Conservation (phyloP, 1,284 basidiomycete species). For the Xerocomus tenax region DNA sequence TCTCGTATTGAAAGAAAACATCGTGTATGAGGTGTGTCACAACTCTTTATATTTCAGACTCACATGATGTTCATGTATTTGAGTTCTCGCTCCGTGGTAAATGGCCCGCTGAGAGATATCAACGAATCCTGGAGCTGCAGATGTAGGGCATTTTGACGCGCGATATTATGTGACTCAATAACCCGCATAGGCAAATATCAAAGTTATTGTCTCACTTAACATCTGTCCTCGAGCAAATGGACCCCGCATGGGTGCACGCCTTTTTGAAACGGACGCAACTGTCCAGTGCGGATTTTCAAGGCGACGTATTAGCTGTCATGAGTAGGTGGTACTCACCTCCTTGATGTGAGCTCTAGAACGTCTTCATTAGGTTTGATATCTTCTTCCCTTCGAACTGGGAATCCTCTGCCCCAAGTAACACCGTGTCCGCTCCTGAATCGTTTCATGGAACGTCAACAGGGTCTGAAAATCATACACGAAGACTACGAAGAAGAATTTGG, state of each 20-base stretch:
- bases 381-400: constrained; percentile 62
- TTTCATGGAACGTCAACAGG: constrained; percentile 54
- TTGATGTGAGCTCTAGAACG: not conserved
- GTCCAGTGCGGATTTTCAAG: constrained; percentile 73
- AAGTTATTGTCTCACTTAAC: constrained; percentile 57
- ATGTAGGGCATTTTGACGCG: constrained; percentile 35
- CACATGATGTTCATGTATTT: not conserved
- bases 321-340: constrained; percentile 38
- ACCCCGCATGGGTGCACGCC: constrained; percentile 66
- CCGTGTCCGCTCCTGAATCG: constrained; percentile 75
- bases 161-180: not conserved
- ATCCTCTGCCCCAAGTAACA: constrained; percentile 80
- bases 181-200: constrained; percentile 44
- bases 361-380: constrained; percentile 51
- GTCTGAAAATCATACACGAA: constrained; percentile 54
- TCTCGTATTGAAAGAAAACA: constrained; percentile 47
- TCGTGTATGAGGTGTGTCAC: constrained; percentile 51
- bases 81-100: constrained; percentile 63
- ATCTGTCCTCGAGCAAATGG: constrained; percentile 56
- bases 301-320: constrained; percentile 73
- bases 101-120: constrained; percentile 64
- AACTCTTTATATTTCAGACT: not conserved
- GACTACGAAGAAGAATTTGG: constrained; percentile 65
- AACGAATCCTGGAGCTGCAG: constrained; percentile 57
- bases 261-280: constrained; percentile 70